Evolutionary conservation across 164 flowering plant genomes (phyloP).

Genomic region (Protea cynaroides): DNA sequence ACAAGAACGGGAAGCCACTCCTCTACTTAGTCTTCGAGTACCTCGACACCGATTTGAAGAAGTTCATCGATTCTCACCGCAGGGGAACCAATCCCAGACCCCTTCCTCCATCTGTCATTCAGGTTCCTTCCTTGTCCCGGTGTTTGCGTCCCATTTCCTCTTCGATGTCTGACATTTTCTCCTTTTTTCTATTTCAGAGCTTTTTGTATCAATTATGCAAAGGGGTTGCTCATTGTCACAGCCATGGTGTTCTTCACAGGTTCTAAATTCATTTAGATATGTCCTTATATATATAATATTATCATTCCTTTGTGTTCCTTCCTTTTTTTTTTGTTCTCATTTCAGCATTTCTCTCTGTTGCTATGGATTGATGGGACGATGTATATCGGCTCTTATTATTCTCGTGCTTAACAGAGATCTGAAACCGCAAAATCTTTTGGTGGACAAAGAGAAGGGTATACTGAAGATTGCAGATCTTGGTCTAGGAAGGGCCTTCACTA

Average conservation of each 20-base stretch:
- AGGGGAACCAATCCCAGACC: constrained; percentile 77
- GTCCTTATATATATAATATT: background rate
- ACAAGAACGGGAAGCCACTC: constrained; percentile 65
- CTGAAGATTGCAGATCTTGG: constrained; percentile 98
- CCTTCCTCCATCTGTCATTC: constrained; percentile 42
- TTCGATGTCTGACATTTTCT: too few species aligned
- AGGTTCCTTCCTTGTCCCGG: constrained; percentile 18
- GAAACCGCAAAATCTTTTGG: constrained; percentile 90
- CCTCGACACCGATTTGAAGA: constrained; percentile 93
- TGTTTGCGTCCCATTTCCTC: too few species aligned
- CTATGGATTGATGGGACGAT: background rate
- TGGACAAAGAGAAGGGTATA: constrained; percentile 82
- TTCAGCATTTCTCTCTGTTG: background rate
- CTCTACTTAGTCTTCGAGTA: constrained; percentile 94
- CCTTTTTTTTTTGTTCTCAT: background rate
- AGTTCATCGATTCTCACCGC: constrained; percentile 77
- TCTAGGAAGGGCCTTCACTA: constrained; percentile 88
- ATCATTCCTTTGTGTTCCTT: background rate
- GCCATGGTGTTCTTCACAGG: constrained; percentile 89
- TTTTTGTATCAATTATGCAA: constrained; percentile 82
- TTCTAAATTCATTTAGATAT: constrained; percentile 1
- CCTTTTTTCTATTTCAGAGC: too few species aligned
- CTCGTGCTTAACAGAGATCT: constrained; percentile 47
- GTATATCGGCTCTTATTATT: background rate
- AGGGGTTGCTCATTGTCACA: constrained; percentile 92